A percentile compares a stretch with the other conserved stretches of the same genome.
These are phyloP conservation scores for Mycena belliarum DNA, from an alignment of 768 basidiomycete species.

Conservation along the genomic window DNA sequence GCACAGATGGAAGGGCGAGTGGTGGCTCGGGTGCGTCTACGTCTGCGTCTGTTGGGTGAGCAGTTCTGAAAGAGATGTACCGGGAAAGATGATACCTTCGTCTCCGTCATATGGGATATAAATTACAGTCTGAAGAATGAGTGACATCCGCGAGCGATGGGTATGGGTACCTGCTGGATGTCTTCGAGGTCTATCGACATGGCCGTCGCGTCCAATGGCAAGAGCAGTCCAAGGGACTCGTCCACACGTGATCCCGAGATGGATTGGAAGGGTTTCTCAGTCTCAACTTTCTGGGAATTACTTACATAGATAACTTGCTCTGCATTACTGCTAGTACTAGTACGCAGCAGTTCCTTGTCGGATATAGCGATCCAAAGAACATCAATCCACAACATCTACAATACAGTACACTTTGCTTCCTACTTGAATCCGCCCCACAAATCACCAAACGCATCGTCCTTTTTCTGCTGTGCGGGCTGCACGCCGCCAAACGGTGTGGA, in stretches of 20 bases:
- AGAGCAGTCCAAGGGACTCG: no score
- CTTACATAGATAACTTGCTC: no score
- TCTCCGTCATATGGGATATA: conserved; percentile 12
- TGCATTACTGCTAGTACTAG: no score
- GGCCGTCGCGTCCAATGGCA: no score
- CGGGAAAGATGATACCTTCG: background rate
- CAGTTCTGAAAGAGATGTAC: background rate
- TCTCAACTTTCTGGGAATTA: no score
- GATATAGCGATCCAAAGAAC: no score
- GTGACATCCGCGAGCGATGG: background rate
- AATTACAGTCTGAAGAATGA: background rate
- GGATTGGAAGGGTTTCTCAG: no score
- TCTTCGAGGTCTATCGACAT: conserved; percentile 2
- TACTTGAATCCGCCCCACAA: conserved; percentile 85
- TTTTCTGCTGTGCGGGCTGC: conserved; percentile 46
- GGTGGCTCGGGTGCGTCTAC: background rate
- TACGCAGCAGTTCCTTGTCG: no score
- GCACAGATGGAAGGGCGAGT: background rate
- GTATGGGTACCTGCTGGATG: background rate
- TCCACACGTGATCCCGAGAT: no score
- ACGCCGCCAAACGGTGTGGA: conserved; percentile 34
- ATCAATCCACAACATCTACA: background rate
- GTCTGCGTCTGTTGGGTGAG: background rate
- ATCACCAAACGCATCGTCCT: conserved; percentile 81
- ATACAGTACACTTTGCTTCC: background rate